phyloP scores from a whole-genome alignment of 805 yeast genomes.

The Metschnikowia chrysomelidarum region DNA sequence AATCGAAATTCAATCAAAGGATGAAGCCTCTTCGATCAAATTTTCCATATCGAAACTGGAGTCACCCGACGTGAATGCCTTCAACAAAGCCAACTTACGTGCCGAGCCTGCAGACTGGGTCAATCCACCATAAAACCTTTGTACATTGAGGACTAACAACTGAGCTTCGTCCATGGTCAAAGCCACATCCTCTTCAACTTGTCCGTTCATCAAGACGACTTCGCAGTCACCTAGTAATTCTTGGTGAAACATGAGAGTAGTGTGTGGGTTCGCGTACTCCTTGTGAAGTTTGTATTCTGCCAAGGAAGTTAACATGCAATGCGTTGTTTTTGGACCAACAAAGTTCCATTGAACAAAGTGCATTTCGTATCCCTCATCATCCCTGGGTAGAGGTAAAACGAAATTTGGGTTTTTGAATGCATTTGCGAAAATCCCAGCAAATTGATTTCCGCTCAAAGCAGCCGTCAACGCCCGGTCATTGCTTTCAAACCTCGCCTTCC shows the following conservation, averaged over 20 bases:
- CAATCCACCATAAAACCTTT: conserved; percentile 76
- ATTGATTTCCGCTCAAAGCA: conserved; percentile 54
- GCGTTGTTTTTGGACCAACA: conserved; percentile 78
- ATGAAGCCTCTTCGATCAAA: conserved; percentile 70
- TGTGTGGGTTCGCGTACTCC: conserved; percentile 94
- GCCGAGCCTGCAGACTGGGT: conserved; percentile 39
- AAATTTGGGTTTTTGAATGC: conserved; percentile 80
- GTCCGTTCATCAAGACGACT: conserved; percentile 82
- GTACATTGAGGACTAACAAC: conserved; percentile 68
- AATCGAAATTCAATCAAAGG: conserved; percentile 23
- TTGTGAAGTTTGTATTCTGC: conserved; percentile 89
- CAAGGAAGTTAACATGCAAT: conserved; percentile 86
- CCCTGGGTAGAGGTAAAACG: conserved; percentile 85
- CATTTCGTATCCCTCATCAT: conserved; percentile 60
- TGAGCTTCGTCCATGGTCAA: conserved; percentile 76
- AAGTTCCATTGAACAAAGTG: conserved; percentile 94
- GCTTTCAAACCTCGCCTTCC: conserved; percentile 82
- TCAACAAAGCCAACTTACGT: conserved; percentile 56
- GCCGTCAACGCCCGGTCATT: conserved; percentile 66
- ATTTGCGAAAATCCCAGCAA: conserved; percentile 55
- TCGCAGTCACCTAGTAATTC: conserved; percentile 63
- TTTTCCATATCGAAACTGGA: conserved; percentile 62
- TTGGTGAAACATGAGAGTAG: conserved; percentile 83
- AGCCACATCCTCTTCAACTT: conserved; percentile 67
- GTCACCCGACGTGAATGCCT: conserved; percentile 69